Base-by-base conservation (phyloP, 2,329 filamentous ascomycete genomes). In the Apiospora kogelbergensis region DNA sequence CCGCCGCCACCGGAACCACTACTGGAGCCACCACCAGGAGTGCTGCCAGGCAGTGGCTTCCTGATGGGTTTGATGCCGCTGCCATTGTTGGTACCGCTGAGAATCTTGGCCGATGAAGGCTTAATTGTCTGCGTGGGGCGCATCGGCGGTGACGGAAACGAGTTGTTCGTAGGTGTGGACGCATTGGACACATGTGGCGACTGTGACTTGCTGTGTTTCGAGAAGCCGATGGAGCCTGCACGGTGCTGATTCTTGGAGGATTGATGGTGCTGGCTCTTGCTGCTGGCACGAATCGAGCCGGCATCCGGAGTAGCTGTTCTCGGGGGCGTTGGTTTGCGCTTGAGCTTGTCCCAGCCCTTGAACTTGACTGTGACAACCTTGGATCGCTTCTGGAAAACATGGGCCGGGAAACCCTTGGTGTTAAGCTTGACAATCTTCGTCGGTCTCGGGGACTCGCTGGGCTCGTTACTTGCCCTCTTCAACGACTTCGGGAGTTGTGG, bases 341-440 rank as follows among this genome's bases (percentile, higher is more conserved):
- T 74, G 42, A 79, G 42, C 67, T 67, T 74, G 22, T 78, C 65
- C 76, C 76, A 79, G 3, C 57, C 67, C 0, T 66, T 72, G 45
- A 79, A 79, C 53, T 77, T 77, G 40, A 78, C n/a, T 11, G 69
- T 78, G 24, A 78, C 71, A 2, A 73, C 9, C 48, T 71, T 75
- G n/a, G 68, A 67, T 24, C 66, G 67, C 26, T 71, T 73, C 37
- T 73, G 69, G 26, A 78, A 69, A n/a, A 70, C 69, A 24, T 70
- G 71, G 26, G 68, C 65, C 1, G 73, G 71, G 13, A 79, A 74
- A 10, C 53, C 72, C 45, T 74, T 76, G 6, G 76, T 78, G 24
- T 77, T 69, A 13, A 79, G 73, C 68, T 77, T 78, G n/a, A 79
- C 69, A 7, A 79, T 73, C 72, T 79, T 79, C 6, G 73, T 75